phyloP scores from a whole-genome alignment of 225 moss, liverwort and hornwort species.

The Polytrichum commune region DNA sequence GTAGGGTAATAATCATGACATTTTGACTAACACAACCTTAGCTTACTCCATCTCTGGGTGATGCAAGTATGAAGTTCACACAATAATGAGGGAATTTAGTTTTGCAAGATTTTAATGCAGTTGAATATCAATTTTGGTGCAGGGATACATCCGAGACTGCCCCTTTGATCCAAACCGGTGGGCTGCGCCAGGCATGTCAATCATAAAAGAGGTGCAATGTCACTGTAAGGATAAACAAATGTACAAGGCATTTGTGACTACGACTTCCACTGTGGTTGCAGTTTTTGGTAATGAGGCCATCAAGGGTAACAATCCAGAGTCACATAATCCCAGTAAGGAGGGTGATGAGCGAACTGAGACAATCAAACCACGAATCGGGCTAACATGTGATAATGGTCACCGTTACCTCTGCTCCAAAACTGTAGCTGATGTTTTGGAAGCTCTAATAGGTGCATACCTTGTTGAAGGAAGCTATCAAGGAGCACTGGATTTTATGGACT shows the following conservation, averaged over 20 bases:
- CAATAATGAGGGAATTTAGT: background rate
- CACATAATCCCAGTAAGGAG: background rate
- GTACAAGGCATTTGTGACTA: slow-evolving; percentile 29
- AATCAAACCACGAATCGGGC: slow-evolving; percentile 60
- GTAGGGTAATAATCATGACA: background rate
- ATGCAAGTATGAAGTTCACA: no score
- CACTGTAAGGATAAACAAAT: slow-evolving; percentile 54
- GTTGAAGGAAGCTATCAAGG: slow-evolving; percentile 47
- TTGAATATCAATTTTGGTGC: slow-evolving; percentile 18
- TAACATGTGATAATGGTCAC: slow-evolving; percentile 82
- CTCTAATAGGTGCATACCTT: slow-evolving; percentile 83
- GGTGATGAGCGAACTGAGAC: slow-evolving; percentile 24
- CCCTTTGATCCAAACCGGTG: slow-evolving; percentile 85
- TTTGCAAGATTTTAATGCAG: background rate
- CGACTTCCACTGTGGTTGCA: slow-evolving; percentile 29
- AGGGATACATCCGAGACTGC: slow-evolving; percentile 86
- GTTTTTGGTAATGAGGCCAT: slow-evolving; percentile 26
- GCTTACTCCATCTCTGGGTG: no score
- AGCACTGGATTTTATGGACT: slow-evolving; percentile 79
- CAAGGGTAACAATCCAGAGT: slow-evolving; percentile 1
- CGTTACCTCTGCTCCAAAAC: slow-evolving; percentile 95
- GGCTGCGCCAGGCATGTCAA: slow-evolving; percentile 77
- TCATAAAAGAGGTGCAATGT: slow-evolving; percentile 45
- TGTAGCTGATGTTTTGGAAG: slow-evolving; percentile 87
- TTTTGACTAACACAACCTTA: background rate